Evolutionary conservation across 768 basidiomycete species (phyloP).

Genomic region (Ramaria sp.): DNA sequence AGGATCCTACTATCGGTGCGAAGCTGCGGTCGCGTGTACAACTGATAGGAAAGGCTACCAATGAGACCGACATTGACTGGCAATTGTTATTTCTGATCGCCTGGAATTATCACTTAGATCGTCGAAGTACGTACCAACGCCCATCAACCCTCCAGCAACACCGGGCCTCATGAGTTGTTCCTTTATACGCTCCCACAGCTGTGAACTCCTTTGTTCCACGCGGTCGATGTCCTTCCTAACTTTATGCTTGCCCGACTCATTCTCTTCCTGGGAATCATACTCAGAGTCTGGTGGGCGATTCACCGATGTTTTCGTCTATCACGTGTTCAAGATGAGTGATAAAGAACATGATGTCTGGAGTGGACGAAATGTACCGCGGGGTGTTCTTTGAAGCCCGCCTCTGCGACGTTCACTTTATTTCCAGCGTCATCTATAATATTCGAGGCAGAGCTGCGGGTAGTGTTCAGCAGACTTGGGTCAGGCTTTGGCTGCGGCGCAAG

Average conservation of each 20-base stretch:
- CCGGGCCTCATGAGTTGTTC: slow-evolving; percentile 51
- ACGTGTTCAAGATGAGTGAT: neutral
- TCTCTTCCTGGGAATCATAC: slow-evolving; percentile 4
- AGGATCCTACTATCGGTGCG: slow-evolving; percentile 46
- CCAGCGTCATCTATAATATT: slow-evolving; percentile 30
- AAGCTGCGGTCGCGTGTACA: slow-evolving; percentile 50
- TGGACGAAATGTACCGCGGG: slow-evolving; percentile 26
- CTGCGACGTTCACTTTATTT: slow-evolving; percentile 47
- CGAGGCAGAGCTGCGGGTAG: slow-evolving; percentile 24
- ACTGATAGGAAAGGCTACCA: slow-evolving; percentile 46
- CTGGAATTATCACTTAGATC: neutral
- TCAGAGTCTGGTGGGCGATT: slow-evolving; percentile 7
- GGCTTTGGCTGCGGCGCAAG: slow-evolving; percentile 41
- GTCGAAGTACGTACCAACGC: slow-evolving; percentile 39
- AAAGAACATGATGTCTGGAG: neutral
- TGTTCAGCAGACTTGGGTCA: slow-evolving; percentile 53
- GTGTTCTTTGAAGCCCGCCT: slow-evolving; percentile 36
- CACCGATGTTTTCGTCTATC: slow-evolving; percentile 1
- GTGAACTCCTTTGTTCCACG: slow-evolving; percentile 38
- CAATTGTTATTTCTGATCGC: neutral
- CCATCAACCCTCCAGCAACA: slow-evolving; percentile 62
- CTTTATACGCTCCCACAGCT: slow-evolving; percentile 42
- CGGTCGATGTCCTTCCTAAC: slow-evolving; percentile 29
- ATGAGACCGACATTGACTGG: slow-evolving; percentile 65
- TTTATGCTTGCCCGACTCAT: slow-evolving; percentile 16